A percentile compares a stretch with the other conserved stretches of the same genome.
These are phyloP conservation scores for Sisymbrium irio DNA, from an alignment of 345 rosid species.

Conservation along the genomic window DNA sequence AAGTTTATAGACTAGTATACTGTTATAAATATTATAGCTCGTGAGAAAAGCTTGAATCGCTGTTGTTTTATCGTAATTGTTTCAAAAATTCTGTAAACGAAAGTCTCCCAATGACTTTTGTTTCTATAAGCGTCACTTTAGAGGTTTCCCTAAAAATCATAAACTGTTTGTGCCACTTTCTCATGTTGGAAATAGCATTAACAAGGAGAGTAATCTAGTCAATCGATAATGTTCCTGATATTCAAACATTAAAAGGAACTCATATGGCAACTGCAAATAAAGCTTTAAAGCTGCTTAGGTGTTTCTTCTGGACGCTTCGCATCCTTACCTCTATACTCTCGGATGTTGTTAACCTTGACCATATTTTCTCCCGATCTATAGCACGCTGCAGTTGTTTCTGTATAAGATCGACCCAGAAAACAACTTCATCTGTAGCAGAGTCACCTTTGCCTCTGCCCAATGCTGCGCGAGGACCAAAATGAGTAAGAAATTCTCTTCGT, in stretches of 20 bases:
- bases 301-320: slow-evolving; percentile 14
- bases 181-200: background rate
- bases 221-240: slow-evolving; percentile 7
- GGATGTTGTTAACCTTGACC: slow-evolving; percentile 93
- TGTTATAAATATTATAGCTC: background rate
- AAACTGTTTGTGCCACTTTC: slow-evolving; percentile 15
- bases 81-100: background rate
- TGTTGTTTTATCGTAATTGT: background rate
- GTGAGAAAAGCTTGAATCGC: background rate
- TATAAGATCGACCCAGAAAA: slow-evolving; percentile 92
- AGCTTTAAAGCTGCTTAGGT: background rate
- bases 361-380: slow-evolving; percentile 92
- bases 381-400: slow-evolving; percentile 84
- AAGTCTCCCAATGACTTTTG: slow-evolving; percentile 1
- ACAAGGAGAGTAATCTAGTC: slow-evolving; percentile 15
- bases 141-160: background rate
- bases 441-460: slow-evolving; percentile 67
- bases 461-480: slow-evolving; percentile 93
- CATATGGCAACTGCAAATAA: slow-evolving; percentile 1
- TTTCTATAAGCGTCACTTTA: background rate
- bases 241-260: background rate
- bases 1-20: background rate
- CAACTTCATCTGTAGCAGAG: slow-evolving; percentile 66
- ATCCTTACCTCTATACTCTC: slow-evolving; percentile 91
- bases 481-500: slow-evolving; percentile 82